Percentiles rank a stretch among this genome's conserved stretches.
phyloP scores from a whole-genome alignment of 441 rosid species.

The Gossypium davidsonii region DNA sequence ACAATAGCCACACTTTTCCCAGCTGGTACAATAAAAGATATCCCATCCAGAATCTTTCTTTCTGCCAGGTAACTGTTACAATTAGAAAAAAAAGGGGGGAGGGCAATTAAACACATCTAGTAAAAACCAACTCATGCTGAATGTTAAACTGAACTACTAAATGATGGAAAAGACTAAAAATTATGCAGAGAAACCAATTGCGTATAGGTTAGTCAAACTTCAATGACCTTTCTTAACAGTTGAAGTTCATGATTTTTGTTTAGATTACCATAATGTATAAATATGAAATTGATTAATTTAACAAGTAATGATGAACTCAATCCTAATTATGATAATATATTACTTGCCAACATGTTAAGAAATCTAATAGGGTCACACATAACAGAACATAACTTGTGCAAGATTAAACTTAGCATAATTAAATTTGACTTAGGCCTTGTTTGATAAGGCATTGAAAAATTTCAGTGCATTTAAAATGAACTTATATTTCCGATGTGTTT shows the following conservation, averaged over 20 bases:
- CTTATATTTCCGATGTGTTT: too few species aligned
- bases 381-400: background rate
- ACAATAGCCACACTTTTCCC: conserved; percentile 96
- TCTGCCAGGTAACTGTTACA: conserved; percentile 56
- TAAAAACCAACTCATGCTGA: background rate
- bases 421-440: background rate
- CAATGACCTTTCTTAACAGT: background rate
- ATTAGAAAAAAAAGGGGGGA: background rate
- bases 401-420: background rate
- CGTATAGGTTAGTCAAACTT: background rate
- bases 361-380: background rate
- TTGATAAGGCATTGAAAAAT: too few species aligned
- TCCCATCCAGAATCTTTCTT: conserved; percentile 83
- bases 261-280: background rate
- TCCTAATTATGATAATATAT: background rate
- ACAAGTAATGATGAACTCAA: background rate
- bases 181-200: background rate
- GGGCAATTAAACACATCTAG: background rate
- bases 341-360: background rate
- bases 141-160: background rate
- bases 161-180: background rate
- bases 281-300: background rate
- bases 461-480: too few species aligned
- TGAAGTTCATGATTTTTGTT: background rate
- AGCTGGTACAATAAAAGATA: conserved; percentile 76